Base-by-base conservation (phyloP, 2,329 filamentous ascomycete species). In the Parascedosporium putredinis region DNA sequence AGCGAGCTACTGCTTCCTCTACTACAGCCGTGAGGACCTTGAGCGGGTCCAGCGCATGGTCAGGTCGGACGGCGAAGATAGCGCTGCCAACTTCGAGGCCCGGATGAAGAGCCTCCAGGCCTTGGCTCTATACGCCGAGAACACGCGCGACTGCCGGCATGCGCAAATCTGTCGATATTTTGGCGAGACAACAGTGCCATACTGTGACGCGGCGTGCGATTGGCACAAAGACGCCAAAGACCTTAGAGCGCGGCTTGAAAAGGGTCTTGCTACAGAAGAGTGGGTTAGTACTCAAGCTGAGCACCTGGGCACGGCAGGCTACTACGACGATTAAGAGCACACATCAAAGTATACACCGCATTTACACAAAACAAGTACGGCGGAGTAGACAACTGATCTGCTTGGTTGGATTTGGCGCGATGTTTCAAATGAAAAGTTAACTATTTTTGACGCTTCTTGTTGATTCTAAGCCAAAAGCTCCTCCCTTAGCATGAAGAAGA, bases 1-100 rank as follows among this genome's bases (percentile, higher is more conserved):
- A 54, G 89, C 89, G 0, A 84, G 85, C 27, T 79, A 85, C 53
- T 96, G 89, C 60, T 87, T 95, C 49, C 70, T 97, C 50, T 95
- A 96, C 66, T 97, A 96, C 67, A 89, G 83, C 52, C 80, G 86
- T 10, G 87, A 94, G 64, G 90, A 96, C 60, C 74, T 88, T 23
- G 86, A 95, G 59, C 78, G 88, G 1, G 79, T 86, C 8, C 79
- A 75, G 8, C 74, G 68, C 54, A 67, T 82, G 67, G 64, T 80
- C 34, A 65, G 70, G 53, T 58, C 58, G 14, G 64, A 68, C 53
- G 69, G 73, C 47, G 36, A 44, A 48, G 44, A 46, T 31, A 46
- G 27, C 24, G 29, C 23, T 5, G 46, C 45, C 20, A 44, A 25
- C 50, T 50, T 44, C 43, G 62, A 74, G 51, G 74, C 78, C 6